These are phyloP conservation scores for Iris pallida DNA, from an alignment of 116 monocot species.

Conservation along the genomic window DNA sequence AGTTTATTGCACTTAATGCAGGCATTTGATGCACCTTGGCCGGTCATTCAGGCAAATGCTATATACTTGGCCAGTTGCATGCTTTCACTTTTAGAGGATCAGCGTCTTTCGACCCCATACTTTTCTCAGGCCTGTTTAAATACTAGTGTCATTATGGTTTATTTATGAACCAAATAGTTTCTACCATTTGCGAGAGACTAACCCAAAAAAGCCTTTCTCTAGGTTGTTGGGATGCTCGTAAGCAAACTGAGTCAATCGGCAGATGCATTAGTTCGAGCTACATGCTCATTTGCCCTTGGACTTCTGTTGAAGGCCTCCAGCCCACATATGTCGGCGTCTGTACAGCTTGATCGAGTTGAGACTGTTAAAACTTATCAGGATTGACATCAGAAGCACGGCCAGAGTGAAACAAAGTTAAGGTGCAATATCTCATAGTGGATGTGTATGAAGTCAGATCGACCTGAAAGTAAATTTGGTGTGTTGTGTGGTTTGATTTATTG, in stretches of 20 bases:
- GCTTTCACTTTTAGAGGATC: slow-evolving; percentile 66
- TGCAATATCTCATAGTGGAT: too few relatives aligned
- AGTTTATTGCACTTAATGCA: slow-evolving; percentile 14
- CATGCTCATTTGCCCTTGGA: slow-evolving; percentile 73
- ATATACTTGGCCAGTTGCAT: slow-evolving; percentile 86
- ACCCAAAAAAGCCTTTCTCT: slow-evolving; percentile 3
- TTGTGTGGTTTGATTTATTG: too few relatives aligned
- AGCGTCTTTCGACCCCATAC: slow-evolving; percentile 59
- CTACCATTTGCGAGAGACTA: not conserved
- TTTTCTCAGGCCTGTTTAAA: slow-evolving; percentile 59
- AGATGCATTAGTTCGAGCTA: slow-evolving; percentile 72
- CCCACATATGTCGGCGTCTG: slow-evolving; percentile 25
- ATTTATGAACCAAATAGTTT: not conserved
- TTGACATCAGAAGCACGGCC: slow-evolving; percentile 8
- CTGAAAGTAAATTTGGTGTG: too few relatives aligned
- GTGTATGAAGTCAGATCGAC: too few relatives aligned
- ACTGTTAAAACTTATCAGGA: slow-evolving; percentile 39
- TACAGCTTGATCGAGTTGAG: slow-evolving; percentile 37
- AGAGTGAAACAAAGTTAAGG: not conserved
- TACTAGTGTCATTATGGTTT: not conserved
- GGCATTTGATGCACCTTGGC: slow-evolving; percentile 98
- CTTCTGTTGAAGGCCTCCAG: slow-evolving; percentile 56
- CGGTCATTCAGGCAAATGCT: slow-evolving; percentile 89
- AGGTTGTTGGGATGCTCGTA: slow-evolving; percentile 71
- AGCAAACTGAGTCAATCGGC: slow-evolving; percentile 55